Evolutionary conservation across 129 eudicot genomes (phyloP).

Genomic region (Sambucus nigra): DNA sequence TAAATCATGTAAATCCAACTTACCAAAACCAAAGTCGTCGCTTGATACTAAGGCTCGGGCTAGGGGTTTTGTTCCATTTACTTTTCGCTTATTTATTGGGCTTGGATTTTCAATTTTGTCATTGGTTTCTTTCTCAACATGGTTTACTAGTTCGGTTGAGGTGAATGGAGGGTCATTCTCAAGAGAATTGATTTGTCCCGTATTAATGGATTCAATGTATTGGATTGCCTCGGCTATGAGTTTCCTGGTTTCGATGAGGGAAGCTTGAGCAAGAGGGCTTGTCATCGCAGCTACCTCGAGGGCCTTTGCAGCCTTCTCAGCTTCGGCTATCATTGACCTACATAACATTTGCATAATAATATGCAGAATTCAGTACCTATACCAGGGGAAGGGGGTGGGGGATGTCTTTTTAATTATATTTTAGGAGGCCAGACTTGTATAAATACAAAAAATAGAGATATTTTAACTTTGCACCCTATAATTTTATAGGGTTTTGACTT

Average conservation of each 20-base stretch:
- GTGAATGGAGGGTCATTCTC: neutral
- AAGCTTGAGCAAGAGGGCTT: slow-evolving; percentile 73
- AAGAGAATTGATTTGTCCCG: slow-evolving; percentile 3
- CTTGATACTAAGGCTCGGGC: slow-evolving; percentile 9
- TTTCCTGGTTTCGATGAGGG: slow-evolving; percentile 70
- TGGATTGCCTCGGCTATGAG: slow-evolving; percentile 75
- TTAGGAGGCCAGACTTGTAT: too few relatives aligned
- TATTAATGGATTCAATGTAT: slow-evolving; percentile 43
- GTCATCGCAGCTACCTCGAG: slow-evolving; percentile 60
- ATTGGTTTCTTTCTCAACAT: slow-evolving; percentile 6
- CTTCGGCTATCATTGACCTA: slow-evolving; percentile 80
- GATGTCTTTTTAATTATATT: too few relatives aligned
- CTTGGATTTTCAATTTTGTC: slow-evolving; percentile 6
- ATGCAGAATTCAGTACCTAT: neutral
- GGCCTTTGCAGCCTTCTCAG: slow-evolving; percentile 79
- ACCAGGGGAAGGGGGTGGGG: too few relatives aligned
- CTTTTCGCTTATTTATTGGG: slow-evolving; percentile 8
- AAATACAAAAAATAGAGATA: too few relatives aligned
- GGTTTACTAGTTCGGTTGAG: slow-evolving; percentile 2
- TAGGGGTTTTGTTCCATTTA: too few relatives aligned
- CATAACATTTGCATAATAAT: neutral
- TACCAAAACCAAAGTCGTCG: slow-evolving; percentile 12
- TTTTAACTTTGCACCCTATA: too few relatives aligned
- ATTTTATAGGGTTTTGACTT: too few relatives aligned
- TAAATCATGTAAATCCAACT: slow-evolving; percentile 11